phyloP scores from a whole-genome alignment of 2,329 filamentous ascomycete species.

The Ophiostoma pallidulum region DNA sequence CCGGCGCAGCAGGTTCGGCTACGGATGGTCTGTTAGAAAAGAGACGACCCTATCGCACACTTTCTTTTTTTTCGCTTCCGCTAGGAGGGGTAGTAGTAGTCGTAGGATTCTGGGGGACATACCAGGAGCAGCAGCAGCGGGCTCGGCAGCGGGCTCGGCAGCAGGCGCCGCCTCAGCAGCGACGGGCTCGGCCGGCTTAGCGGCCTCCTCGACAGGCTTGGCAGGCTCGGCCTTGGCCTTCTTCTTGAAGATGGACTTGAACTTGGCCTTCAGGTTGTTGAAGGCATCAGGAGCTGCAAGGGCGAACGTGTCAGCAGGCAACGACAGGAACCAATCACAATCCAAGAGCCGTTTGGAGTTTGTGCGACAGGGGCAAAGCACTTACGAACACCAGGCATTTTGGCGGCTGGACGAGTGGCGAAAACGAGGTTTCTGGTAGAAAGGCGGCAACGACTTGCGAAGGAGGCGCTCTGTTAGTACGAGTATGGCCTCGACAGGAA shows the following conservation, averaged over 20 bases:
- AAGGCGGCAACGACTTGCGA: not conserved
- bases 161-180: conserved; percentile 18
- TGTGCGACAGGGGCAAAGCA: conserved; percentile 16
- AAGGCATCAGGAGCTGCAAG: conserved; percentile 38
- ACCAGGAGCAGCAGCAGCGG: conserved; percentile 5
- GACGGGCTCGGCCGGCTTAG: conserved; percentile 13
- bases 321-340: no score
- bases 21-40: no score
- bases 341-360: no score
- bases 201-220: conserved; percentile 7
- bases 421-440: not conserved
- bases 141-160: conserved; percentile 6
- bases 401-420: conserved; percentile 23
- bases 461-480: not conserved
- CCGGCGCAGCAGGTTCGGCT: conserved; percentile 12
- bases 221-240: conserved; percentile 22
- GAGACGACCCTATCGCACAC: no score
- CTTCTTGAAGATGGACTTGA: conserved; percentile 45
- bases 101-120: conserved; percentile 10
- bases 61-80: no score
- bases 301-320: conserved; percentile 1
- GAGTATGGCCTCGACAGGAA: no score
- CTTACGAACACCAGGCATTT: conserved; percentile 46
- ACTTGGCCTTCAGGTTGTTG: conserved; percentile 46
- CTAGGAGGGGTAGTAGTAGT: conserved; percentile 18